Evolutionary conservation across 2,329 filamentous ascomycete species (phyloP).

Genomic region (Colletotrichum australisinense): DNA sequence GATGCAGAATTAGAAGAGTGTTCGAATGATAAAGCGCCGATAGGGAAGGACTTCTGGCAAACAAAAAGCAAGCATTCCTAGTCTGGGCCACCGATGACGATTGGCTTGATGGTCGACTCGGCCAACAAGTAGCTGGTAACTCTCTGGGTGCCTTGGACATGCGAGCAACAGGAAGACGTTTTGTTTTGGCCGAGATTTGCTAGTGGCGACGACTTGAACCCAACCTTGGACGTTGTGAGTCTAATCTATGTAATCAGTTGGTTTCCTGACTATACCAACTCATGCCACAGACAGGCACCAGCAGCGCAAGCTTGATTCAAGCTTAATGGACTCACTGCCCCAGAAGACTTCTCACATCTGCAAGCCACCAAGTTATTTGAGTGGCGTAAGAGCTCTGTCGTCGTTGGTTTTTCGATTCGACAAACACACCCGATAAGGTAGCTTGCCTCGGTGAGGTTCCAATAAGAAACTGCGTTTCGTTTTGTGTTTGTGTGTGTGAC

Average conservation of each 20-base stretch:
- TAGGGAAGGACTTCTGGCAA: neutral
- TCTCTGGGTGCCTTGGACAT: neutral
- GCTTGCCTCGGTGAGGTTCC: neutral
- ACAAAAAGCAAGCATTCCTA: neutral
- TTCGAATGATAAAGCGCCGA: neutral
- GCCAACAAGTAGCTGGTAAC: too few species aligned
- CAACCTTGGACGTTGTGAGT: neutral
- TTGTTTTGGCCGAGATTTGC: neutral
- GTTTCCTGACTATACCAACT: neutral
- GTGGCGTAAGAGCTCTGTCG: neutral
- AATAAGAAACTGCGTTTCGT: neutral
- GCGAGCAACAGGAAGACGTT: neutral
- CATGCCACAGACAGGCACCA: neutral
- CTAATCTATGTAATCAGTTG: neutral
- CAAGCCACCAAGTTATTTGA: neutral
- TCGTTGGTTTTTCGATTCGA: neutral
- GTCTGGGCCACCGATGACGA: neutral
- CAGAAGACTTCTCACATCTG: neutral
- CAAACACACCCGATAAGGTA: neutral
- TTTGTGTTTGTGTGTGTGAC: neutral
- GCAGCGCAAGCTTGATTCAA: neutral
- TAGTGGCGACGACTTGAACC: neutral
- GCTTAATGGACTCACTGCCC: neutral
- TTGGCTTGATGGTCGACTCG: neutral
- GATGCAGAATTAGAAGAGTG: neutral